phyloP scores from a whole-genome alignment of 192 early-diverging fungal species.

The Tieghemiomyces parasiticus region DNA sequence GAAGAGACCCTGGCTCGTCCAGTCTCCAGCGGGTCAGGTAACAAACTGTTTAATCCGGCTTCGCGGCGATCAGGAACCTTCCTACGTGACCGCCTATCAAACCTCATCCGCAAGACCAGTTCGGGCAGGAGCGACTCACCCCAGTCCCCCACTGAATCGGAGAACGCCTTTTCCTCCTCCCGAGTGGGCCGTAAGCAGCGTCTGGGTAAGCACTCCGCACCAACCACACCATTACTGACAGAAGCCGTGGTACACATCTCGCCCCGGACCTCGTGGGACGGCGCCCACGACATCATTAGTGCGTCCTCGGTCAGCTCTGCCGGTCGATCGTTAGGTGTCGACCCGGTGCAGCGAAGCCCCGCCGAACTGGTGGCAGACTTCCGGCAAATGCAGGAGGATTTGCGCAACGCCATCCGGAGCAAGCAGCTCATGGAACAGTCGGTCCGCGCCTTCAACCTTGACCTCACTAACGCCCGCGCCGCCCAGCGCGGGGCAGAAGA shows the following conservation, averaged over 20 bases:
- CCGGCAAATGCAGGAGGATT: conserved; percentile 5
- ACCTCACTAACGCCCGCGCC: background rate
- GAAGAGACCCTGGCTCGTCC: background rate
- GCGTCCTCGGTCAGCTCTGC: background rate
- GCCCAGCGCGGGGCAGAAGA: conserved; percentile 2
- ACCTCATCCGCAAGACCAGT: background rate
- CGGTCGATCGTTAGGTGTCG: background rate
- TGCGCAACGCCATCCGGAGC: background rate
- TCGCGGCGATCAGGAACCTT: background rate
- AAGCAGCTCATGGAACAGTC: conserved; percentile 7
- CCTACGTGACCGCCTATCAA: background rate
- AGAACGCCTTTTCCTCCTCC: conserved; percentile 8
- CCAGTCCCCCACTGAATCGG: background rate
- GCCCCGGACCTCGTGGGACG: conserved; percentile 7
- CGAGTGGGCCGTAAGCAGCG: background rate
- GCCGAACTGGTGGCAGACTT: background rate
- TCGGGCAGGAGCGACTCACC: background rate
- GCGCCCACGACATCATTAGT: background rate
- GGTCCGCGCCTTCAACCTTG: conserved; percentile 2
- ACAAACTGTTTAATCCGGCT: background rate
- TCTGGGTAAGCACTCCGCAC: background rate
- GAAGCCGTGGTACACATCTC: conserved; percentile 2
- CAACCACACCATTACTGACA: conserved; percentile 8
- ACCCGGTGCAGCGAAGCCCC: background rate
- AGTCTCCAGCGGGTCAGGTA: background rate